These are phyloP conservation scores for Climacium dendroides DNA, from an alignment of 225 moss, liverwort and hornwort species.

Conservation along the genomic window DNA sequence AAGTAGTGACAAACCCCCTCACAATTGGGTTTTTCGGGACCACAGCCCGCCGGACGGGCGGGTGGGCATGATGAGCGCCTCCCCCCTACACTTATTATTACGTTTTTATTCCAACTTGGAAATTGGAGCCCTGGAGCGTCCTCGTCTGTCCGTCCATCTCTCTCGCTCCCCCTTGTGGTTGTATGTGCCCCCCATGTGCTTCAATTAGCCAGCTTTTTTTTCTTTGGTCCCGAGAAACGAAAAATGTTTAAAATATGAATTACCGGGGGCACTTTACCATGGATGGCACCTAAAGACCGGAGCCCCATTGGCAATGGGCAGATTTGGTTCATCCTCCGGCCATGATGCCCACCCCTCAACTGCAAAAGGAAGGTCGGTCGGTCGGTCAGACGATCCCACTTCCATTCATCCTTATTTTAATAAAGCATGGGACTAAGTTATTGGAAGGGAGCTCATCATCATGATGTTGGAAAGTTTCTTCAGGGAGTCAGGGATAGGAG, in stretches of 20 bases:
- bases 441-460: too few species aligned
- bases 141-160: too few species aligned
- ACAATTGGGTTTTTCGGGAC: neutral
- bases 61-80: neutral
- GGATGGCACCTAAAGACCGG: neutral
- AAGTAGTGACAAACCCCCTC: neutral
- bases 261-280: neutral
- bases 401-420: too few species aligned
- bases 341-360: neutral
- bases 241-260: neutral
- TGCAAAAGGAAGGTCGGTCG: neutral
- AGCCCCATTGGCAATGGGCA: neutral
- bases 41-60: neutral
- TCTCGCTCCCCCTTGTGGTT: too few species aligned
- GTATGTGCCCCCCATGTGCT: neutral
- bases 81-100: neutral
- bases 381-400: too few species aligned
- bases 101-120: neutral
- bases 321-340: neutral
- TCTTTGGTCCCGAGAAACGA: fast-evolving
- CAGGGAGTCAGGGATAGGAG: too few species aligned
- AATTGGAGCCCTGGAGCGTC: neutral
- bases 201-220: neutral
- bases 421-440: too few species aligned
- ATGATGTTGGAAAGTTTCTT: too few species aligned